Base-by-base conservation (phyloP, 306 rosid species). In the Cicer arietinum region DNA sequence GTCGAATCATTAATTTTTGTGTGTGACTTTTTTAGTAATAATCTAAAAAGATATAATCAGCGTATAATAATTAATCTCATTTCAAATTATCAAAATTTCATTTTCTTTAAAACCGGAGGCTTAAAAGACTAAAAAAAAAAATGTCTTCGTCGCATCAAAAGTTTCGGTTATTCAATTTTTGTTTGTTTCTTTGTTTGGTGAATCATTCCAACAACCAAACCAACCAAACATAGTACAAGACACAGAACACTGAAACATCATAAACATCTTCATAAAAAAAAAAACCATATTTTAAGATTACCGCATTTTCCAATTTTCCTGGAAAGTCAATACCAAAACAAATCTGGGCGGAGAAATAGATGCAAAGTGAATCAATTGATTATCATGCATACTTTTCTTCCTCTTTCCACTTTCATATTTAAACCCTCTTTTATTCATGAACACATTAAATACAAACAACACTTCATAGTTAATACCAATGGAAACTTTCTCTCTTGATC, bases 401-500 rank as follows among this genome's bases (percentile, higher is more conserved):
- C 16, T 47, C 52, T 47, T 47, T 47, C 52, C 16, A 10, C 52
- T 47, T 47, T 47, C 52, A 47, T 47, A 47, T 47, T 47, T 47
- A 47, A 47, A 47, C 52, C 52, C 52, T 46, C 52, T 47, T 11
- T 47, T n/a, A 47, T 47, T 47, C 52, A 47, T 47, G 13, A 11
- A 47, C 52, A 30, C 52, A 47, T n/a, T 11, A 2, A 12, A 13
- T n/a, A 10, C 52, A 46, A 46, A 17, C 67, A 61, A 39, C 56
- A 50, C 45, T 43, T 80, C 35, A 4, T 40, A 50, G 37, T 50
- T 62, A 11, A 20, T 16, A 58, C 41, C 47, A 67, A 91, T 93
- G 97, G 97, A 89, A 77, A 41, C 84, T 22, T 4, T 71, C 2
- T 39, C 84, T 1, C 41, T 76, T 14, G 86, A 85, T 69, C 87